Evolutionary conservation across 371 early-diverging fungal genomes (phyloP).

Genomic region (Apophysomyces sp.): DNA sequence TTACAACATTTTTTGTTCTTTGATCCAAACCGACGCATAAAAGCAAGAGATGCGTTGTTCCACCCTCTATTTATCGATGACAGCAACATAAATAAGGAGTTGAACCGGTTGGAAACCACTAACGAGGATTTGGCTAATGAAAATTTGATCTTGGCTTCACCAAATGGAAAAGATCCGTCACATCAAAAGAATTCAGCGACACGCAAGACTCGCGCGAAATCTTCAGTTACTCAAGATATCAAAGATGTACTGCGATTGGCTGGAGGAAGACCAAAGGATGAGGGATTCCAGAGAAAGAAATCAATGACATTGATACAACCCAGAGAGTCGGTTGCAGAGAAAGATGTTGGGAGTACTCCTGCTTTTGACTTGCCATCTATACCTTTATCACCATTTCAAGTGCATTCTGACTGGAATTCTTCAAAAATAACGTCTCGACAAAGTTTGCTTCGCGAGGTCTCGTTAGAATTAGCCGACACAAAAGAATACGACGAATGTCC

Average conservation of each 20-base stretch:
- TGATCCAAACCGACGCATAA: constrained; percentile 80
- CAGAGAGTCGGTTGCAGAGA: not conserved
- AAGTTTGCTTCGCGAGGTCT: not conserved
- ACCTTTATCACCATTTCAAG: constrained; percentile 14
- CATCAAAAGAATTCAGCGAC: constrained; percentile 1
- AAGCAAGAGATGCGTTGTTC: constrained; percentile 70
- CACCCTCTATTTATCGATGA: constrained; percentile 64
- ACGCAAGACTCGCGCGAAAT: not conserved
- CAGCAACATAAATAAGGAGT: not conserved
- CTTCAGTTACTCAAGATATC: constrained; percentile 8
- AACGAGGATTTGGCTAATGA: not conserved
- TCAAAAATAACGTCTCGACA: not conserved
- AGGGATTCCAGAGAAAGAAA: not conserved
- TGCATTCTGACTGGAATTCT: constrained; percentile 3
- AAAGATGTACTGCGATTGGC: constrained; percentile 6
- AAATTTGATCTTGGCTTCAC: not conserved
- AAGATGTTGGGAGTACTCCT: not conserved
- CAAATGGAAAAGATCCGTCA: constrained; percentile 3
- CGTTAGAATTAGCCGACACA: not conserved
- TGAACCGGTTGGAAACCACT: not conserved
- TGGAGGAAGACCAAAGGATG: constrained; percentile 12
- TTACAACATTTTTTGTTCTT: constrained; percentile 85
- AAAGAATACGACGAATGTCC: not conserved
- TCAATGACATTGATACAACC: not conserved
- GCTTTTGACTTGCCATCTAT: constrained; percentile 14